phyloP scores from a whole-genome alignment of 2,329 filamentous ascomycete species.

The Colletotrichum kahawae region DNA sequence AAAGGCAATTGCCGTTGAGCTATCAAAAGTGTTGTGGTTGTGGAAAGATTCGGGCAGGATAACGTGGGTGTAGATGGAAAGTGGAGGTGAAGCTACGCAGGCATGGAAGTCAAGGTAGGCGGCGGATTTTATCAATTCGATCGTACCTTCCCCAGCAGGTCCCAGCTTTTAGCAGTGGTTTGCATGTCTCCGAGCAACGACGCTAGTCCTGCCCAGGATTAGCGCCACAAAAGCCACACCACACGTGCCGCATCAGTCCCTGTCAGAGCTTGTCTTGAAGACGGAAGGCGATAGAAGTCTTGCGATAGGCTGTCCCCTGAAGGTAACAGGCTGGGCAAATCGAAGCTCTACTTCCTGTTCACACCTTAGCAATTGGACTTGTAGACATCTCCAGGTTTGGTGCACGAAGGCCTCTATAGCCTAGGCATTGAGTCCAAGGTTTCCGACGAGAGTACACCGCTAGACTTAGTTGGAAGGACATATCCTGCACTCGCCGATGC shows the following conservation, averaged over 20 bases:
- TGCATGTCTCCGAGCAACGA: constrained; percentile 4
- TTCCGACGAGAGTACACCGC: background rate
- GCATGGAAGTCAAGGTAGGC: background rate
- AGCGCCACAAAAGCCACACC: background rate
- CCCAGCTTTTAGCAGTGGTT: constrained; percentile 15
- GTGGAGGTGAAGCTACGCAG: constrained; percentile 9
- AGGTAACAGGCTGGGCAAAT: background rate
- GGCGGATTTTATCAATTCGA: constrained; percentile 18
- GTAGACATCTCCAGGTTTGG: background rate
- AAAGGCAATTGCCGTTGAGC: background rate
- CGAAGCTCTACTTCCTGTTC: background rate
- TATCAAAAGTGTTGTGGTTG: background rate
- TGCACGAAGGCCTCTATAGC: background rate
- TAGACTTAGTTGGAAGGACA: background rate
- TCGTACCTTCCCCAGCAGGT: constrained; percentile 20
- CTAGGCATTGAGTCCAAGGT: background rate
- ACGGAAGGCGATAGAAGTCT: background rate
- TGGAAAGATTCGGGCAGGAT: background rate
- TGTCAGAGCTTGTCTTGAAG: background rate
- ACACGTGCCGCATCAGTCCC: constrained; percentile 4
- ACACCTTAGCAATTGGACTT: background rate
- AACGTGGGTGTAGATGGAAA: constrained; percentile 12
- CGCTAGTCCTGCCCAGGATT: background rate
- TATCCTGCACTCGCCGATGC: background rate
- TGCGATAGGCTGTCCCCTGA: background rate